phyloP scores from a whole-genome alignment of 2,329 filamentous ascomycete genomes.

The Paecilomyces niveus region DNA sequence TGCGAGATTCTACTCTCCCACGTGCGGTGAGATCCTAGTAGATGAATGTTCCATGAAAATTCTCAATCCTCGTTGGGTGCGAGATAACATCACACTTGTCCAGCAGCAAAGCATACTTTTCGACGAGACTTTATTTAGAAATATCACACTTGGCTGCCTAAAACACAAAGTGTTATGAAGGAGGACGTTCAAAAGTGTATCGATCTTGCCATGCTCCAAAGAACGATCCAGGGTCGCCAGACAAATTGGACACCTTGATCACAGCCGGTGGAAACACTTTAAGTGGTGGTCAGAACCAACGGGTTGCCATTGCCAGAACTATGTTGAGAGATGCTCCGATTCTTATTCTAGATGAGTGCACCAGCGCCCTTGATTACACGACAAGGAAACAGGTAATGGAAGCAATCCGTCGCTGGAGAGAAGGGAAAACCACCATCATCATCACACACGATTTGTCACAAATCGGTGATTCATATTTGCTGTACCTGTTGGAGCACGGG shows the following conservation, averaged over 20 bases:
- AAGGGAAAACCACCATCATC: constrained; percentile 78
- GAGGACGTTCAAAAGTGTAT: constrained; percentile 56
- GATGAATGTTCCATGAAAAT: constrained; percentile 57
- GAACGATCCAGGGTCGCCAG: constrained; percentile 60
- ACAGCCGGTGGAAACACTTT: constrained; percentile 63
- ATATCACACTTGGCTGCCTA: constrained; percentile 65
- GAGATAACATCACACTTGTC: constrained; percentile 69
- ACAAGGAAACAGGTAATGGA: constrained; percentile 64
- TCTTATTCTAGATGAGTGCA: constrained; percentile 81
- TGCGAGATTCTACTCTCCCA: constrained; percentile 66
- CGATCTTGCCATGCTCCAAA: constrained; percentile 60
- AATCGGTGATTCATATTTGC: constrained; percentile 64
- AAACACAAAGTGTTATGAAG: constrained; percentile 42
- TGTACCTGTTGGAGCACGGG: constrained; percentile 71
- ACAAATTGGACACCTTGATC: constrained; percentile 65
- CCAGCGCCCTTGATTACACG: constrained; percentile 73
- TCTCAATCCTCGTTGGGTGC: constrained; percentile 64
- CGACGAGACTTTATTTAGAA: constrained; percentile 68
- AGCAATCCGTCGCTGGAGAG: constrained; percentile 68
- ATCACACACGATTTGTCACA: constrained; percentile 85
- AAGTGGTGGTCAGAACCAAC: constrained; percentile 79
- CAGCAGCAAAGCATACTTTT: constrained; percentile 80
- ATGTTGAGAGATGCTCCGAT: constrained; percentile 69
- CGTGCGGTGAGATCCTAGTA: constrained; percentile 58
- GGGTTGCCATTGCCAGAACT: constrained; percentile 73